A percentile compares a stretch with the other conserved stretches of the same genome.
Conservation (phyloP, 140 eudicot species). For the Ambrosia hybrid region DNA sequence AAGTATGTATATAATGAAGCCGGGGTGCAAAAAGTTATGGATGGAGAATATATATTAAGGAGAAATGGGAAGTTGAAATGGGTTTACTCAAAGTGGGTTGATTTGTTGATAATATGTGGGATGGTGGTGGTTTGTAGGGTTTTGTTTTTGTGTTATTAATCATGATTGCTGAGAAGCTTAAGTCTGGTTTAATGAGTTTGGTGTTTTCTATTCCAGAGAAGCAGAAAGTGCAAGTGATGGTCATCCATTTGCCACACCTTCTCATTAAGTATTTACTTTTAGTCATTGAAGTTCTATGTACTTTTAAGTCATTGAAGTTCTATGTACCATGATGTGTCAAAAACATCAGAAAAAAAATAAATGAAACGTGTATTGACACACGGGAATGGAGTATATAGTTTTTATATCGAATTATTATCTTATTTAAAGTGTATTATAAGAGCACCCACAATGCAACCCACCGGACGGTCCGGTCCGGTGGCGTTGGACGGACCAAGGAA, state of each 20-base stretch:
- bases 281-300: too few species aligned
- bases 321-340: too few species aligned
- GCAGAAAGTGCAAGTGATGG: conserved; percentile 10
- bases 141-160: conserved; percentile 35
- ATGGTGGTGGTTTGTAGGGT: conserved; percentile 46
- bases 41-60: conserved; percentile 34
- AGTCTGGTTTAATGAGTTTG: conserved; percentile 24
- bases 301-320: too few species aligned
- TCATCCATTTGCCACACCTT: conserved; percentile 23
- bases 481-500: too few species aligned
- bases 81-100: conserved; percentile 50
- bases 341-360: too few species aligned
- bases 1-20: conserved; percentile 8
- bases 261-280: not conserved
- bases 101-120: conserved; percentile 34
- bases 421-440: too few species aligned
- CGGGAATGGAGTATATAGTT: too few species aligned
- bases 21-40: conserved; percentile 17
- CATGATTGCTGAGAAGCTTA: conserved; percentile 40
- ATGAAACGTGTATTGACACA: too few species aligned
- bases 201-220: conserved; percentile 4
- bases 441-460: too few species aligned
- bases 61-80: conserved; percentile 41
- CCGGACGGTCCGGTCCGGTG: too few species aligned
- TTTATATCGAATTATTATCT: too few species aligned